Evolutionary conservation across 495 filamentous ascomycete genomes (phyloP), one percentile per base, ranked within the genome.

Genomic region (Cudoniella acicularis): DNA sequence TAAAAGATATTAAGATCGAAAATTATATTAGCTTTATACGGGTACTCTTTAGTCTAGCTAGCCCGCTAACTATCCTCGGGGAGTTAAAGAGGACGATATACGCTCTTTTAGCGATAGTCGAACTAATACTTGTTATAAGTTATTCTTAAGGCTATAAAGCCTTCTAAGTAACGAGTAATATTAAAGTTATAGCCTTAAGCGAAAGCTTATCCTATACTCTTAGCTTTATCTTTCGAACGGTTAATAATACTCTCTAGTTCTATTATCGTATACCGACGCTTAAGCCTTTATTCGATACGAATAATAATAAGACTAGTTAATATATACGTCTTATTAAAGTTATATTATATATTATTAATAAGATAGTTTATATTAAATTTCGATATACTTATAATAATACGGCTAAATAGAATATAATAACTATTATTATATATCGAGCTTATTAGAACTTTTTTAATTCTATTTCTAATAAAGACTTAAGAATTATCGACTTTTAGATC

Each of bases 401-500:
- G 22, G 48, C 48, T 50, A 24, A n/a, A 25, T 21, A 50, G 48
- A 50, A 50, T 50, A 50, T 50, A 50, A 21, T 50, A 50, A 50
- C 48, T 24, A 50, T 50, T 25, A 21, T 21, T n/a, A 50, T 21
- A 25, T n/a, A 50, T n/a, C 22, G 22, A 2, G 48, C 48, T 50
- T 50, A n/a, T n/a, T 24, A 50, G 22, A n/a, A 50, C 48, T 50
- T 50, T 21, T 21, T 50, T 50, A 22, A 21, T 22, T 50, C 22
- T 50, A 50, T 50, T 50, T 21, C 48, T 50, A 50, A 21, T 25
- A 50, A 50, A 21, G 48, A 50, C 48, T 50, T 50, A n/a, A 21
- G 48, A 50, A 50, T 50, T 50, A n/a, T 50, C n/a, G 22, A 50
- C 48, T 25, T 50, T n/a, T n/a, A 50, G 48, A 50, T 50, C 22